These are phyloP conservation scores for Colletotrichum melonis DNA, from an alignment of 2,329 filamentous ascomycete species.

Conservation along the genomic window DNA sequence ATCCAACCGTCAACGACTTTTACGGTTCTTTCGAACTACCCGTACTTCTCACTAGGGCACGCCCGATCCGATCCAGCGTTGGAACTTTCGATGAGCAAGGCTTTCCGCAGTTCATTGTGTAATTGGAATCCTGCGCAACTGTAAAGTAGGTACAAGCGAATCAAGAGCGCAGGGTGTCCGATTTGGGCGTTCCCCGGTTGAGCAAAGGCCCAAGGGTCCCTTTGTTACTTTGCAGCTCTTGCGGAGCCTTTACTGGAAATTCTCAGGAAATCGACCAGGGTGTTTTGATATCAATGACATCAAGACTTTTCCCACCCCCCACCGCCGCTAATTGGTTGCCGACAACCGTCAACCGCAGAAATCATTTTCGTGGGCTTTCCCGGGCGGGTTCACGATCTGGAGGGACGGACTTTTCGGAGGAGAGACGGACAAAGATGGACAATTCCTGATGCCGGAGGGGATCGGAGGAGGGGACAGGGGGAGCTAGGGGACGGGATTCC, in stretches of 20 bases:
- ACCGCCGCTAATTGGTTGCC: slow-evolving; percentile 1
- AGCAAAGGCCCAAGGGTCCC: background rate
- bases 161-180: background rate
- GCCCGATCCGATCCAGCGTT: slow-evolving; percentile 20
- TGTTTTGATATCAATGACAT: slow-evolving; percentile 28
- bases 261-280: background rate
- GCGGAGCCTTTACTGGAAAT: slow-evolving; percentile 7
- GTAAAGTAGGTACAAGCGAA: background rate
- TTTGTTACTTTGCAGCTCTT: background rate
- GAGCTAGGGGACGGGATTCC: background rate
- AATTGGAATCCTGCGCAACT: background rate
- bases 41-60: background rate
- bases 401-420: background rate
- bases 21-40: background rate
- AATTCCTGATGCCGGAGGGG: background rate
- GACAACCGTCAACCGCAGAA: background rate
- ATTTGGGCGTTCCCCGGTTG: slow-evolving; percentile 8
- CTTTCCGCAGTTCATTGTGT: background rate
- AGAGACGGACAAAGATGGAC: background rate
- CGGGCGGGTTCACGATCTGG: background rate
- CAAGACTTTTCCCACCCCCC: slow-evolving; percentile 21
- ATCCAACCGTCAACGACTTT: slow-evolving; percentile 11
- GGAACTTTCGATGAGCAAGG: slow-evolving; percentile 21
- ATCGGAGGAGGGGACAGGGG: background rate
- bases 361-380: background rate